These are phyloP conservation scores for Cercospora brassicicola DNA, from an alignment of 2,329 filamentous ascomycete species.

Conservation along the genomic window DNA sequence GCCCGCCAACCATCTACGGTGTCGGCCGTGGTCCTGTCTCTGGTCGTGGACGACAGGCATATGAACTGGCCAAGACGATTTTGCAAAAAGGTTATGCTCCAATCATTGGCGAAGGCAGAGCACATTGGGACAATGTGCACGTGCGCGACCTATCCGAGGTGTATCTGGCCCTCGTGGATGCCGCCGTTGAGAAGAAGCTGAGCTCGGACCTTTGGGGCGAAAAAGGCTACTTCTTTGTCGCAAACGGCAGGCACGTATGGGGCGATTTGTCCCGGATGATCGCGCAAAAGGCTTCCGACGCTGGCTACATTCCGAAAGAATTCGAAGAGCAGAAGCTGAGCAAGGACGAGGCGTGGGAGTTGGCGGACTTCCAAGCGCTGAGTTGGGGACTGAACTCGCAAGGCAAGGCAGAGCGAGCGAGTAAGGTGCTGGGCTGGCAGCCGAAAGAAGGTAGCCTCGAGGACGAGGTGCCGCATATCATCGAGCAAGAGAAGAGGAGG, in stretches of 20 bases:
- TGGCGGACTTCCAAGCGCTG: slow-evolving; percentile 51
- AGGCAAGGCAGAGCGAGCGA: slow-evolving; percentile 56
- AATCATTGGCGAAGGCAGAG: slow-evolving; percentile 58
- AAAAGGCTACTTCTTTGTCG: slow-evolving; percentile 66
- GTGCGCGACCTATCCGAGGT: slow-evolving; percentile 60
- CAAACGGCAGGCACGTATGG: slow-evolving; percentile 65
- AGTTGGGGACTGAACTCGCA: slow-evolving; percentile 64
- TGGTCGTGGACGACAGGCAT: slow-evolving; percentile 58
- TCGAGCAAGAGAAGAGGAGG: slow-evolving; percentile 35
- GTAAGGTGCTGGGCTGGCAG: slow-evolving; percentile 62
- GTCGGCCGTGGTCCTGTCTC: slow-evolving; percentile 56
- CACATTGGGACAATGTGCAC: slow-evolving; percentile 59
- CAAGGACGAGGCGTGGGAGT: slow-evolving; percentile 49
- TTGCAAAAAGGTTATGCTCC: slow-evolving; percentile 57
- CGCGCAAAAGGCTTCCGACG: slow-evolving; percentile 27
- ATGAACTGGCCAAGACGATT: slow-evolving; percentile 54
- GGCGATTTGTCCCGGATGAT: slow-evolving; percentile 30
- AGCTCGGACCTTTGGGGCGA: slow-evolving; percentile 56
- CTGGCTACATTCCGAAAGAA: slow-evolving; percentile 52
- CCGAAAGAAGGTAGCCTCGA: slow-evolving; percentile 44
- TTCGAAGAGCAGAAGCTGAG: slow-evolving; percentile 58
- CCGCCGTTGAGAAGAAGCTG: slow-evolving; percentile 35
- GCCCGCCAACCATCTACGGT: slow-evolving; percentile 56
- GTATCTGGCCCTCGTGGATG: slow-evolving; percentile 53
- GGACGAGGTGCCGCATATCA: slow-evolving; percentile 35